phyloP scores from a whole-genome alignment of 2,329 filamentous ascomycete genomes.

The Penicillium thymicola region DNA sequence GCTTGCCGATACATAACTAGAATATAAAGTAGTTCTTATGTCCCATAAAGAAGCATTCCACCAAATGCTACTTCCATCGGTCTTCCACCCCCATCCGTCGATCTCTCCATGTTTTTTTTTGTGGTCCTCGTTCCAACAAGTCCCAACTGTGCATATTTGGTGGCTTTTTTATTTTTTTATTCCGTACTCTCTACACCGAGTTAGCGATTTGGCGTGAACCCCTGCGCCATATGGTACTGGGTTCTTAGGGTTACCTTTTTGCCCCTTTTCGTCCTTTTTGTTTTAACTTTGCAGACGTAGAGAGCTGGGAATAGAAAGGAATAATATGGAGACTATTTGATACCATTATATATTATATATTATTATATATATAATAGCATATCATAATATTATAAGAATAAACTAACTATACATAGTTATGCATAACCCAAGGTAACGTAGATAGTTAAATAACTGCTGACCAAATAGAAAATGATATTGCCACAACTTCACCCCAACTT shows the following conservation, averaged over 20 bases:
- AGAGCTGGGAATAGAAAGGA: neutral
- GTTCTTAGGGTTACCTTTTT: neutral
- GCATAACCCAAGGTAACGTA: neutral
- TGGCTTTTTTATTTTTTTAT: neutral
- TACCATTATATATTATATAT: neutral
- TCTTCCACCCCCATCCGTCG: slow-evolving; percentile 4
- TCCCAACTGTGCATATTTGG: neutral
- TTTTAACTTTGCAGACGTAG: neutral
- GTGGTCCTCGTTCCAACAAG: neutral
- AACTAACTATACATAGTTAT: neutral
- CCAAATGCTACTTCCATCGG: neutral
- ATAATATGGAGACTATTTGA: neutral
- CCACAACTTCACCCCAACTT: slow-evolving; percentile 11
- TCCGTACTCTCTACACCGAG: neutral
- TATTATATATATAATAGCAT: neutral
- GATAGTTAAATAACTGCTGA: neutral
- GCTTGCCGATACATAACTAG: neutral
- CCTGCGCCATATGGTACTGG: neutral
- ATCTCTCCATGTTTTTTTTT: slow-evolving; percentile 7
- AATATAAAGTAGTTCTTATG: neutral
- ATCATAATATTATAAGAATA: neutral
- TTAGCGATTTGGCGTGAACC: neutral
- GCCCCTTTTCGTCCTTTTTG: neutral
- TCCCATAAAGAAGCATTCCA: neutral
- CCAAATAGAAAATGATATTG: slow-evolving; percentile 14